Percentiles rank a stretch among this genome's conserved stretches.
phyloP scores from a whole-genome alignment of 1,284 basidiomycete species.

The Neonothopanus nambi region DNA sequence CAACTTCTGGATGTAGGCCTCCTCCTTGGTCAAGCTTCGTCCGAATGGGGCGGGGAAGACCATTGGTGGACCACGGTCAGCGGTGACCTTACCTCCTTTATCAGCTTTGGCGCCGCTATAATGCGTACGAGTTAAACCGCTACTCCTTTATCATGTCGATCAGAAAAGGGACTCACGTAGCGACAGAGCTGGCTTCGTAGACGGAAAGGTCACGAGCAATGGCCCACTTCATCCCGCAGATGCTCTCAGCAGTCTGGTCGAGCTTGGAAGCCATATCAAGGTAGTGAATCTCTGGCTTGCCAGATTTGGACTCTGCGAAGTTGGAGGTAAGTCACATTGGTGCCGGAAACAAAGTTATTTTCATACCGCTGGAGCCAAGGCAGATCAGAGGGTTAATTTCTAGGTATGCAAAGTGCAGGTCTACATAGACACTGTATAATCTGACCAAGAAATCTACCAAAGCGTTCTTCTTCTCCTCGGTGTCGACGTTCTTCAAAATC shows the following conservation, averaged over 20 bases:
- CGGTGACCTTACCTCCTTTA: constrained; percentile 58
- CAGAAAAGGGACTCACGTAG: constrained; percentile 12
- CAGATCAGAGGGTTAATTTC: constrained; percentile 99
- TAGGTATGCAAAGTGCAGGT: constrained; percentile 97
- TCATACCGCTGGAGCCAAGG: constrained; percentile 57
- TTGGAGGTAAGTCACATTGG: neutral
- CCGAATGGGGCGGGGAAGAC: constrained; percentile 97
- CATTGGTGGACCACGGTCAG: constrained; percentile 98
- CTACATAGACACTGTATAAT: constrained; percentile 96
- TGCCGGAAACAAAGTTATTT: neutral
- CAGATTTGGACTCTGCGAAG: constrained; percentile 54
- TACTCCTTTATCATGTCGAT: no score
- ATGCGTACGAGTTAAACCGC: no score
- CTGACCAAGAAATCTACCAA: constrained; percentile 93
- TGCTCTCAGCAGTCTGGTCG: constrained; percentile 97
- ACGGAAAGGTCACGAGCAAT: constrained; percentile 89
- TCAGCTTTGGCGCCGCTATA: constrained; percentile 39
- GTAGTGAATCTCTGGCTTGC: constrained; percentile 86
- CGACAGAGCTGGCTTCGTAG: constrained; percentile 49
- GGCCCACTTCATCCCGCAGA: constrained; percentile 99
- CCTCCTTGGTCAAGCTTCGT: constrained; percentile 97
- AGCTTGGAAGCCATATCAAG: constrained; percentile 99
- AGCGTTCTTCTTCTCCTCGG: constrained; percentile 70
- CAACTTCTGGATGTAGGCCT: constrained; percentile 98
- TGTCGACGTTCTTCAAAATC: constrained; percentile 80